These are phyloP conservation scores for Penicillium italicum DNA, from an alignment of 2,329 filamentous ascomycete genomes.

Conservation along the genomic window DNA sequence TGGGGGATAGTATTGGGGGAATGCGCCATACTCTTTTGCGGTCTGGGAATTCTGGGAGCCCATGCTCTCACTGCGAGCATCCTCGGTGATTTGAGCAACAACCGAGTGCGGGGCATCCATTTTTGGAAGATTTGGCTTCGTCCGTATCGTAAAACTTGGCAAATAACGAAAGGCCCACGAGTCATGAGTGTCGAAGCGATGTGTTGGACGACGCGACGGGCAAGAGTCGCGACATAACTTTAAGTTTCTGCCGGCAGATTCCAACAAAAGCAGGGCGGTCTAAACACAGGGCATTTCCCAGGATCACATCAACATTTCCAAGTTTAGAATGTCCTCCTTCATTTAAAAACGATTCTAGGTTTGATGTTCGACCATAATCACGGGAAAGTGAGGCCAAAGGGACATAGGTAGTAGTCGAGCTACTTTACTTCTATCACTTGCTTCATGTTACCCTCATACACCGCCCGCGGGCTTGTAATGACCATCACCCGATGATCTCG, in stretches of 20 bases:
- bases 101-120: constrained; percentile 25
- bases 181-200: background rate
- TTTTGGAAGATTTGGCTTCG: background rate
- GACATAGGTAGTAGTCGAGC: background rate
- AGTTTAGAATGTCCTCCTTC: background rate
- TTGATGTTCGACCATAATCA: background rate
- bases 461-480: background rate
- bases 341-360: background rate
- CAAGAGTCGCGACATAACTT: background rate
- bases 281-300: background rate
- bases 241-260: background rate
- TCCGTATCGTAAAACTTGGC: background rate
- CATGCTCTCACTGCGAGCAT: constrained; percentile 37
- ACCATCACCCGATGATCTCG: too few species aligned
- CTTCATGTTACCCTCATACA: background rate
- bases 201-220: background rate
- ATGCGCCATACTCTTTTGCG: constrained; percentile 58
- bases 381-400: background rate
- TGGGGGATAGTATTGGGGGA: background rate
- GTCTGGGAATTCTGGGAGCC: constrained; percentile 64
- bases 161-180: background rate
- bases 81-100: constrained; percentile 11
- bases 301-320: background rate
- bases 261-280: background rate
- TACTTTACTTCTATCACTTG: background rate